Percentiles rank a stretch among this genome's conserved stretches.
Evolutionary conservation across 768 basidiomycete genomes (phyloP).

Genomic region (Suillus bovinus): DNA sequence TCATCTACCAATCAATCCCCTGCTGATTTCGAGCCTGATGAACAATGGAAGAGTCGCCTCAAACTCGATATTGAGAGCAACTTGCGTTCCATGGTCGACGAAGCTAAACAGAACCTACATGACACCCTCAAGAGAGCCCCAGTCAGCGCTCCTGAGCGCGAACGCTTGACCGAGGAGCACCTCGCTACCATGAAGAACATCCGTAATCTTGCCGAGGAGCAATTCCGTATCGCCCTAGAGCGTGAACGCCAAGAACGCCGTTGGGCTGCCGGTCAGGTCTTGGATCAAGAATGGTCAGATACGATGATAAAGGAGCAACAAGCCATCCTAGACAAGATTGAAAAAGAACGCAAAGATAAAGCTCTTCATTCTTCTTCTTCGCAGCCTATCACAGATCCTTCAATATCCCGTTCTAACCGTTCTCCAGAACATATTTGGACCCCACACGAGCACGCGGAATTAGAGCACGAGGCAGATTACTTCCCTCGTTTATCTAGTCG

Average conservation of each 20-base stretch:
- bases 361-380: slow-evolving; percentile 12
- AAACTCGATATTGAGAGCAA: slow-evolving; percentile 52
- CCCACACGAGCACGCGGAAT: slow-evolving; percentile 20
- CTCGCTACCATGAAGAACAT: slow-evolving; percentile 44
- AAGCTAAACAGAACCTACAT: slow-evolving; percentile 61
- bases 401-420: slow-evolving; percentile 14
- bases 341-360: slow-evolving; percentile 37
- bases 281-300: slow-evolving; percentile 36
- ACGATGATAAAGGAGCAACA: slow-evolving; percentile 38
- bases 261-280: slow-evolving; percentile 43
- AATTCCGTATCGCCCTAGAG: slow-evolving; percentile 44
- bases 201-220: slow-evolving; percentile 45
- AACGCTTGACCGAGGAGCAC: slow-evolving; percentile 42
- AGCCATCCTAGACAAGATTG: slow-evolving; percentile 49
- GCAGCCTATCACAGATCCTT: slow-evolving; percentile 9
- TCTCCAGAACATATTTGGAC: slow-evolving; percentile 22
- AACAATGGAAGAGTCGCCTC: slow-evolving; percentile 52
- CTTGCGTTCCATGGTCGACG: slow-evolving; percentile 46
- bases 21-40: slow-evolving; percentile 48
- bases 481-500: slow-evolving; percentile 17
- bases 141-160: slow-evolving; percentile 32
- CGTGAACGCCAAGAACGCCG: slow-evolving; percentile 51
- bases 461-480: slow-evolving; percentile 26
- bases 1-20: slow-evolving; percentile 12
- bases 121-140: slow-evolving; percentile 48